Evolutionary conservation across 2,329 filamentous ascomycete species (phyloP).

Genomic region (Fusarium papillatum): DNA sequence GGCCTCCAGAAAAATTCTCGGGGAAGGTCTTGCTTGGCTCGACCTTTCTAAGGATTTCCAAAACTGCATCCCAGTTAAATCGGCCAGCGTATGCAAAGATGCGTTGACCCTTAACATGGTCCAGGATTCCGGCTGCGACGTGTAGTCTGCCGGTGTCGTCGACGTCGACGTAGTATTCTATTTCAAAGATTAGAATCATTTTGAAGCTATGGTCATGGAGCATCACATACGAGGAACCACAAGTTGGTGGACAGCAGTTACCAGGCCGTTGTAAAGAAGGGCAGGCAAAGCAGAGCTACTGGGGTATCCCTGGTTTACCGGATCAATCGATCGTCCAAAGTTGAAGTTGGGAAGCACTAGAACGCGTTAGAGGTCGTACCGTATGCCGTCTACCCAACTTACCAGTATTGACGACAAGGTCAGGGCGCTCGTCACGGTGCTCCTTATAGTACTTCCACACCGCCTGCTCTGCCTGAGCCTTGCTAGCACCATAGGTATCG

Average conservation of each 20-base stretch:
- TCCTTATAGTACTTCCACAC: slow-evolving; percentile 52
- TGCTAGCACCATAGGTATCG: slow-evolving; percentile 54
- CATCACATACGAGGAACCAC: slow-evolving; percentile 5
- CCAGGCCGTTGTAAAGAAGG: slow-evolving; percentile 38
- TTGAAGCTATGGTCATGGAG: fast-evolving
- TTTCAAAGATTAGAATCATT: background rate
- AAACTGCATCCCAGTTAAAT: slow-evolving; percentile 60
- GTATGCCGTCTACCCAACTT: background rate
- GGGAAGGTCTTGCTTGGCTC: slow-evolving; percentile 36
- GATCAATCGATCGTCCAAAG: slow-evolving; percentile 41
- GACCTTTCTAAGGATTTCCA: slow-evolving; percentile 43
- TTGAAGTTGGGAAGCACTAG: slow-evolving; percentile 47
- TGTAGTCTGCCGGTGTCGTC: slow-evolving; percentile 65
- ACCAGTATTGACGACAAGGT: slow-evolving; percentile 44
- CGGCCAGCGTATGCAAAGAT: slow-evolving; percentile 66
- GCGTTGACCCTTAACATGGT: slow-evolving; percentile 60
- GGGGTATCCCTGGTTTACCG: slow-evolving; percentile 29
- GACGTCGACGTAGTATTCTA: slow-evolving; percentile 61
- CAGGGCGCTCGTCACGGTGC: slow-evolving; percentile 39
- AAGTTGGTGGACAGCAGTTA: background rate
- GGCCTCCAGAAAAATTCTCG: slow-evolving; percentile 39
- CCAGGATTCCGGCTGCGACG: slow-evolving; percentile 62
- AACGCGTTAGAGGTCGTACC: too few relatives aligned
- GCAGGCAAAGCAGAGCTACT: slow-evolving; percentile 39
- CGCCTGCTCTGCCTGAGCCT: slow-evolving; percentile 51